Evolutionary conservation across 139 green algal genomes (phyloP).

Genomic region (Micractinium conductrix): DNA sequence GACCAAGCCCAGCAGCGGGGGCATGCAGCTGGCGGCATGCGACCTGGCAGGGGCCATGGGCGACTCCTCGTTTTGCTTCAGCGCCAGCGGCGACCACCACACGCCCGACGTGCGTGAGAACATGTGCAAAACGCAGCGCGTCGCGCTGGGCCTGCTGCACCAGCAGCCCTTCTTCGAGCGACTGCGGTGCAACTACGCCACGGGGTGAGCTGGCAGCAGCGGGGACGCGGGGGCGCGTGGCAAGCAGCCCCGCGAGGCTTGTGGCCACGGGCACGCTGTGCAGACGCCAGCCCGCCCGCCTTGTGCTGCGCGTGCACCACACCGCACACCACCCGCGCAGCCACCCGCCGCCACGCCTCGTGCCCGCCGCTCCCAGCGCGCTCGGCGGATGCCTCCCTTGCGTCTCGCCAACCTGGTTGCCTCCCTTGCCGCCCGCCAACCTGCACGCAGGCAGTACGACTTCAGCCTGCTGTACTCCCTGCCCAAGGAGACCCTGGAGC

Average conservation of each 20-base stretch:
- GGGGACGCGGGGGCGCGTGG: no score
- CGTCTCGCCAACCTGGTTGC: no score
- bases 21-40: background rate
- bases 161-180: background rate
- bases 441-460: background rate
- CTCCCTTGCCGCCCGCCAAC: no score
- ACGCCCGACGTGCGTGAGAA: background rate
- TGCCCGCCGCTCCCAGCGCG: no score
- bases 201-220: constrained; percentile 2
- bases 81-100: background rate
- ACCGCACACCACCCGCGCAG: no score
- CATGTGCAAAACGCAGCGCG: background rate
- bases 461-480: background rate
- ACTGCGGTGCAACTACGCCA: background rate
- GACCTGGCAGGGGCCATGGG: background rate
- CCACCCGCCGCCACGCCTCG: no score
- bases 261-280: no score
- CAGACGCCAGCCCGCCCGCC: no score
- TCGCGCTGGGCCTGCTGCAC: constrained; percentile 5
- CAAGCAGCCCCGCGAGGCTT: no score
- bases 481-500: background rate
- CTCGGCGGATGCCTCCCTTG: no score
- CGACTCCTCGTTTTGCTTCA: background rate
- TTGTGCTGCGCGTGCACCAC: no score
- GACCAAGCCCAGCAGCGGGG: background rate